Evolutionary conservation across 140 eudicot genomes (phyloP), one percentile per base, ranked within the genome.

Genomic region (Oenanthe javanica): DNA sequence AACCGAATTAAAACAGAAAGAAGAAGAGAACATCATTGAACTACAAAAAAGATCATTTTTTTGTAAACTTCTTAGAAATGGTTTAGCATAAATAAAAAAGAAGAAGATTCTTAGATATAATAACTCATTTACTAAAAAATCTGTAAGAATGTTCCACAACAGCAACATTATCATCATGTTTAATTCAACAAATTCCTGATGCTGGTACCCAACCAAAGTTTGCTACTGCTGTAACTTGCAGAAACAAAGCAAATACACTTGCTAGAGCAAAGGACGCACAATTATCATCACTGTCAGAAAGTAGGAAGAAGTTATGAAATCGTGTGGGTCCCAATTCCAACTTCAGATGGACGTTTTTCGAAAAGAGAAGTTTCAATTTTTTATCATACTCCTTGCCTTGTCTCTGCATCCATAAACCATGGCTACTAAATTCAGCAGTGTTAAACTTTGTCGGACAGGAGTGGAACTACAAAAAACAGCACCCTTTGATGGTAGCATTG

Each of bases 321-420:
- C 52, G 27, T 93, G 49, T 93, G 98, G 98, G 75, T 93, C 81
- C 90, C 97, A 48, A 50, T 91, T 75, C 78, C 90, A 80, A 77
- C 88, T 77, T 86, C 93, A 16, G 74, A 81, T 93, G 98, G 98
- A 88, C 84, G 74, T 57, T 49, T 63, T 77, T 83, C 5, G 91
- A 91, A 10, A 84, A 82, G 77, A 76, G 31, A 71, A 79, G 27
- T 69, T 91, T 84, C 77, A 84, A 81, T 72, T 84, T 84, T 75
- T 73, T 93, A 42, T 87, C 98, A 25, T 91, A 84, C 83, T 85
- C 90, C 54, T 82, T 93, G 88, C 98, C 98, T 21, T 91, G 91
- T 93, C 72, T 89, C 85, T 87, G 93, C 66, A 51, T 91, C 72
- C 82, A 89, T 73, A 86, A 84, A 6, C 97, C 97, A 49, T 88